Conservation (phyloP, 257 asterid genomes). For the Linderniella brevidens region DNA sequence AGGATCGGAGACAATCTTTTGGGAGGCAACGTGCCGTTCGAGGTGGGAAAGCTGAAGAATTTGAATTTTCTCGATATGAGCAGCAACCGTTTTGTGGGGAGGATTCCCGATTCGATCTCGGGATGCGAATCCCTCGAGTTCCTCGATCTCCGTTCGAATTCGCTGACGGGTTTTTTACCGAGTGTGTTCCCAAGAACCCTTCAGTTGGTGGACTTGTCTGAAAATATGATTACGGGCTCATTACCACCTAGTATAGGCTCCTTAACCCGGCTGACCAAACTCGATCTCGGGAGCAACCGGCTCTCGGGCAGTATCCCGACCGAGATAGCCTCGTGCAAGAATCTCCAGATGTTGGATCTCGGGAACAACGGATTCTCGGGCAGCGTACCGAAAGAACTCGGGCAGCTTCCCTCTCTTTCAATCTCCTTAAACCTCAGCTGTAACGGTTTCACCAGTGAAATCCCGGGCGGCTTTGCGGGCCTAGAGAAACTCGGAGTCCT, state of each 20-base stretch:
- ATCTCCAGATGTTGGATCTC: constrained; percentile 70
- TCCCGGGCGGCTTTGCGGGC: constrained; percentile 59
- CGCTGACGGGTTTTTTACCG: constrained; percentile 52
- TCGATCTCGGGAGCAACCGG: constrained; percentile 53
- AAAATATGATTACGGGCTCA: constrained; percentile 49
- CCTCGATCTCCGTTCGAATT: constrained; percentile 85
- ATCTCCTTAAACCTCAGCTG: constrained; percentile 87
- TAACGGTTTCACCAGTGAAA: constrained; percentile 55
- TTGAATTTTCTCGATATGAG: constrained; percentile 73
- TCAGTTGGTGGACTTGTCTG: constrained; percentile 72
- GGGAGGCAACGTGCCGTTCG: constrained; percentile 83
- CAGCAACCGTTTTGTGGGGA: constrained; percentile 50
- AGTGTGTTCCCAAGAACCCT: constrained; percentile 47
- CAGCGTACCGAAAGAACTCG: constrained; percentile 51
- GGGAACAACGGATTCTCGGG: constrained; percentile 68
- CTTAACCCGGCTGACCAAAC: constrained; percentile 52
- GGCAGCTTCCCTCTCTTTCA: constrained; percentile 64
- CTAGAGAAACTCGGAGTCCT: constrained; percentile 56
- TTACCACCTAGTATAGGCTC: constrained; percentile 39
- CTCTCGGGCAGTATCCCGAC: constrained; percentile 63
- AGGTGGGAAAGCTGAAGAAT: constrained; percentile 49
- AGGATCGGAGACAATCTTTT: constrained; percentile 51
- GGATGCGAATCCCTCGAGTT: constrained; percentile 60
- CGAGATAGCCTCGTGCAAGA: constrained; percentile 50
- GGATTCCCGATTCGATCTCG: constrained; percentile 49